Evolutionary conservation across 2,329 filamentous ascomycete genomes (phyloP).

Genomic region (Ciborinia camelliae): DNA sequence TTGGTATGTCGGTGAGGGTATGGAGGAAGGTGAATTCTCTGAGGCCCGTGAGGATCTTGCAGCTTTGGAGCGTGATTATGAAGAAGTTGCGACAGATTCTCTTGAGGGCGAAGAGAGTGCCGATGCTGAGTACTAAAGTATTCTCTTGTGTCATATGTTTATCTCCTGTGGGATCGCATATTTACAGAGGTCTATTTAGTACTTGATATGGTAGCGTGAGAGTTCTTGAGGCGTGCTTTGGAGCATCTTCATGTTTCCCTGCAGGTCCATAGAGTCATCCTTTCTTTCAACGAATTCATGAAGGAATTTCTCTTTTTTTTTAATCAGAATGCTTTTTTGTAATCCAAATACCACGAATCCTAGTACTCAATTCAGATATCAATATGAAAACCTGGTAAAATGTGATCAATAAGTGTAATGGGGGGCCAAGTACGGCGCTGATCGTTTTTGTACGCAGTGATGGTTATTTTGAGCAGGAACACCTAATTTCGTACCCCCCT

Average conservation of each 20-base stretch:
- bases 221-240: slow-evolving; percentile 30
- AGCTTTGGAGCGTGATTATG: slow-evolving; percentile 62
- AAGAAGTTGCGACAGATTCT: slow-evolving; percentile 57
- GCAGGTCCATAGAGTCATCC: slow-evolving; percentile 26
- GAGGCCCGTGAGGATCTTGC: slow-evolving; percentile 65
- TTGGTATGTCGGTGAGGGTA: slow-evolving; percentile 68
- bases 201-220: slow-evolving; percentile 33
- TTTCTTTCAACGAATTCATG: slow-evolving; percentile 30
- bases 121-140: slow-evolving; percentile 58
- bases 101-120: slow-evolving; percentile 49
- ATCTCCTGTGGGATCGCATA: slow-evolving; percentile 35
- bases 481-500: not conserved
- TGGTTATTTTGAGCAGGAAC: not conserved
- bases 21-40: slow-evolving; percentile 67
- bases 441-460: not conserved
- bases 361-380: slow-evolving; percentile 18
- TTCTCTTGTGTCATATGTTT: slow-evolving; percentile 27
- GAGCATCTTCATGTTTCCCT: slow-evolving; percentile 33
- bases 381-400: not conserved
- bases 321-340: slow-evolving; percentile 36
- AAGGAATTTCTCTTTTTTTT: slow-evolving; percentile 32
- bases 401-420: not conserved
- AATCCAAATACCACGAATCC: slow-evolving; percentile 28
- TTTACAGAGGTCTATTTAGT: slow-evolving; percentile 33
- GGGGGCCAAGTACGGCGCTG: not conserved